A percentile compares a stretch with the other conserved stretches of the same genome.
Conservation (phyloP, 2,329 filamentous ascomycete species). For the Paramyrothecium sp. region DNA sequence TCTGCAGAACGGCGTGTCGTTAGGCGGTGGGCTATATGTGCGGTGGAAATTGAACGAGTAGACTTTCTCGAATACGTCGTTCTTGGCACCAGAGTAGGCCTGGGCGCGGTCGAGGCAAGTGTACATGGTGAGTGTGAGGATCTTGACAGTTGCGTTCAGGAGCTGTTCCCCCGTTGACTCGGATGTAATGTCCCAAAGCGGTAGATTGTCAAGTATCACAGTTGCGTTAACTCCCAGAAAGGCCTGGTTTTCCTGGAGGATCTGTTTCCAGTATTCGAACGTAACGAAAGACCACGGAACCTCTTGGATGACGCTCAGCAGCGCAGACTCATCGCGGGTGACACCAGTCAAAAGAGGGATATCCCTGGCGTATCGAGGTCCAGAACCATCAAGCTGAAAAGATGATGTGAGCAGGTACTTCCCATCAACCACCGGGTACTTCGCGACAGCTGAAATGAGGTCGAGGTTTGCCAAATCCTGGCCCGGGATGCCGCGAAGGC, state of each 20-base stretch:
- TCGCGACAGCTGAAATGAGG: neutral
- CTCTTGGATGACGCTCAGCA: neutral
- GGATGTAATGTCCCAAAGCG: neutral
- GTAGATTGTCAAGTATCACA: neutral
- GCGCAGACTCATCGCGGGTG: neutral
- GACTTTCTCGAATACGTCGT: slow-evolving; percentile 1
- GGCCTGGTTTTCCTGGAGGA: neutral
- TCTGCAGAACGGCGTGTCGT: neutral
- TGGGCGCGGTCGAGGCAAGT: slow-evolving; percentile 1
- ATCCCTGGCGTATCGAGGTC: neutral
- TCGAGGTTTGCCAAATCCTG: slow-evolving; percentile 1
- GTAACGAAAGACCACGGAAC: neutral
- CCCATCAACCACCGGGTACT: neutral
- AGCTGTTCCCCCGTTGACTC: slow-evolving; percentile 1
- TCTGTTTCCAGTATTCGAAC: neutral
- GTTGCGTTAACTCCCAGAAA: neutral
- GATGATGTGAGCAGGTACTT: neutral
- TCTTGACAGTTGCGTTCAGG: neutral
- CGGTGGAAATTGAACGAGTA: slow-evolving; percentile 1
- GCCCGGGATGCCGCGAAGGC: neutral
- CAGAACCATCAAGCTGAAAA: neutral
- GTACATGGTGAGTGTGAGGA: neutral
- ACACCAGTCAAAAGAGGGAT: neutral
- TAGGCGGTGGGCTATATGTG: slow-evolving; percentile 2
- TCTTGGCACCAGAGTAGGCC: neutral